These are phyloP conservation scores for Neonectria magnoliae DNA, from an alignment of 2,329 filamentous ascomycete genomes.

Conservation along the genomic window DNA sequence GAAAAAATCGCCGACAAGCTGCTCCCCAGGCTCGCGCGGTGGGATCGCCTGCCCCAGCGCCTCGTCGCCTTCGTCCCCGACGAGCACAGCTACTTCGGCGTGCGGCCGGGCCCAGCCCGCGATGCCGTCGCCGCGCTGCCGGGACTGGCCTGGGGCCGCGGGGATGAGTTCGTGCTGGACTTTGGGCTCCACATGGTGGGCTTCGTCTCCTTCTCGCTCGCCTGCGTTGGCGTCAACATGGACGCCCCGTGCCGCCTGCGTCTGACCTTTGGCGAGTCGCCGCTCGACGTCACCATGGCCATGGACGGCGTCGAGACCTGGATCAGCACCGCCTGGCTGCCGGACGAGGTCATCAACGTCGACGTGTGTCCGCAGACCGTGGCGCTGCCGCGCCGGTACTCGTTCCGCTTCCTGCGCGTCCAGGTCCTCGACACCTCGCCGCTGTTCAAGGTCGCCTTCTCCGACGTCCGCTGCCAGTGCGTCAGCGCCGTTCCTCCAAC, in stretches of 20 bases:
- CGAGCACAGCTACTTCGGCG: conserved; percentile 20
- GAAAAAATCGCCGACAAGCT: conserved; percentile 17
- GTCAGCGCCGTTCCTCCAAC: conserved; percentile 42
- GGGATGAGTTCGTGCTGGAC: conserved; percentile 28
- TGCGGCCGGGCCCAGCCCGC: conserved; percentile 5
- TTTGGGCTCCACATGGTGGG: conserved; percentile 29
- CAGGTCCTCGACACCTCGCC: conserved; percentile 48
- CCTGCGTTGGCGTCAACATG: conserved; percentile 35
- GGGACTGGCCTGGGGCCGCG: conserved; percentile 19
- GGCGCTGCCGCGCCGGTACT: conserved; percentile 43
- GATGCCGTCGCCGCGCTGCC: conserved; percentile 16
- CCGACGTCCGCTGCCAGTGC: conserved; percentile 40
- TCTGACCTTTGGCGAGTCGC: conserved; percentile 50
- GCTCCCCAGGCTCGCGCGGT: conserved; percentile 19
- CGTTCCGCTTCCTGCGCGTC: conserved; percentile 49
- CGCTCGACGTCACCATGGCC: conserved; percentile 48
- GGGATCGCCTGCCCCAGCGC: conserved; percentile 19
- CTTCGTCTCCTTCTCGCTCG: conserved; percentile 19
- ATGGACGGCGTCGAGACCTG: conserved; percentile 48
- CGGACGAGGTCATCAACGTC: conserved; percentile 49
- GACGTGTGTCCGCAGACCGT: conserved; percentile 46
- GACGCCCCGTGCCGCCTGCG: conserved; percentile 49
- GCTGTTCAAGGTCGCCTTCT: conserved; percentile 47
- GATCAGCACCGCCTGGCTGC: conserved; percentile 52
- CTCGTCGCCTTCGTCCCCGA: conserved; percentile 22